Conservation (phyloP, 1,284 basidiomycete genomes). For the Moniliophthora roreri region DNA sequence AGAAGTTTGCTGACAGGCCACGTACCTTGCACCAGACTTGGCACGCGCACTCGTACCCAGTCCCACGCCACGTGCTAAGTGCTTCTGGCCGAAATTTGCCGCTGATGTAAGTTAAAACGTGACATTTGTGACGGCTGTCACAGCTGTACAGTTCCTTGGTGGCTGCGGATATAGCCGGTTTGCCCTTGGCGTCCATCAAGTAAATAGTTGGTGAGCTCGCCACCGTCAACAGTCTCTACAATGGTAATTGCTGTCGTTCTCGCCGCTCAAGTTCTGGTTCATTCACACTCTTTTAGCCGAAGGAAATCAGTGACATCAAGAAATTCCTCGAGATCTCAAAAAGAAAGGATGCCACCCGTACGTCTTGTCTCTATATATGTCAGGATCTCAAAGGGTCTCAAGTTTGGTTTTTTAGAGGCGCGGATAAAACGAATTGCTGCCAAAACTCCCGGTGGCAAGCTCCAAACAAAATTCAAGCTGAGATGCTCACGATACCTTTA, state of each 20-base stretch:
- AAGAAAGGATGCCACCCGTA: conserved; percentile 84
- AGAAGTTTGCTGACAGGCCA: conserved; percentile 4
- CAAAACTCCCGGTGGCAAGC: conserved; percentile 69
- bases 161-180: neutral
- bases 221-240: conserved; percentile 6
- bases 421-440: conserved; percentile 94
- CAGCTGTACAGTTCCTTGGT: neutral
- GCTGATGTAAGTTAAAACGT: no score
- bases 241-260: conserved; percentile 4
- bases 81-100: neutral
- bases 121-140: no score
- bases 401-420: conserved; percentile 59
- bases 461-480: conserved; percentile 98
- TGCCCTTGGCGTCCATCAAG: neutral
- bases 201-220: neutral
- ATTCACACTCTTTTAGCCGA: conserved; percentile 60
- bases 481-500: conserved; percentile 97
- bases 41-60: neutral
- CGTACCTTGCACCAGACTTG: neutral
- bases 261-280: neutral
- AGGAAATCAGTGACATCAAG: conserved; percentile 99
- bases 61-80: neutral
- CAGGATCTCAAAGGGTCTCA: neutral
- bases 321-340: conserved; percentile 96
- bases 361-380: conserved; percentile 22